A percentile compares a stretch with the other conserved stretches of the same genome.
phyloP scores from a whole-genome alignment of 2,329 filamentous ascomycete genomes.

The Macroventuria anomochaeta region DNA sequence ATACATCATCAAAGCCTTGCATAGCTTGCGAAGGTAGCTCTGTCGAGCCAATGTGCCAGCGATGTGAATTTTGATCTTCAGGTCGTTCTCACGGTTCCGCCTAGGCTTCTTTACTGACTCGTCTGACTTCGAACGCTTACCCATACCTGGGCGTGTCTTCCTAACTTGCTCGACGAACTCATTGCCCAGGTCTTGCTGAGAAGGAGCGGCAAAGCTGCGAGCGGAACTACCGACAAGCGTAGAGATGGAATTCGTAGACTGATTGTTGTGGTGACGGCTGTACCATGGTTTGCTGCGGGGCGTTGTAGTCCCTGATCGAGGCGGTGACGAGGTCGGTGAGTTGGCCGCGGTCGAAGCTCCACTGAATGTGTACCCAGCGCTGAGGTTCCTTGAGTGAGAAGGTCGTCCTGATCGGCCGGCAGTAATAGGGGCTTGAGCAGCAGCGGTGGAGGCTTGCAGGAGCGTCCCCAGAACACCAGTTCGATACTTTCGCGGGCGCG shows the following conservation, averaged over 20 bases:
- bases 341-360: constrained; percentile 45
- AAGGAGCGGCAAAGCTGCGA: constrained; percentile 51
- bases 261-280: constrained; percentile 38
- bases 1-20: constrained; percentile 85
- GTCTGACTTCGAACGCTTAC: constrained; percentile 46
- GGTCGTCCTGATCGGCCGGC: constrained; percentile 14
- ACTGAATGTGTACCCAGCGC: constrained; percentile 37
- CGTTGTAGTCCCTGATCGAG: constrained; percentile 52
- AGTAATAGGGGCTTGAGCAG: constrained; percentile 16
- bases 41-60: constrained; percentile 78
- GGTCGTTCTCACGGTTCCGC: constrained; percentile 56
- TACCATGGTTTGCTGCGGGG: constrained; percentile 51
- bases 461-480: constrained; percentile 76
- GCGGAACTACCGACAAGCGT: constrained; percentile 54
- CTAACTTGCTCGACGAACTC: constrained; percentile 52
- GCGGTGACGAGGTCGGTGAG: constrained; percentile 49
- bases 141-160: constrained; percentile 46
- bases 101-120: constrained; percentile 46
- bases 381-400: constrained; percentile 33
- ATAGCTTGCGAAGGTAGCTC: constrained; percentile 82
- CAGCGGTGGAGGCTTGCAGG: constrained; percentile 57
- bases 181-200: constrained; percentile 50
- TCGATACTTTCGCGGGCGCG: constrained; percentile 70
- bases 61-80: constrained; percentile 66
- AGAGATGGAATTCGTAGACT: constrained; percentile 52